Evolutionary conservation across 2,329 filamentous ascomycete genomes (phyloP), one percentile per base, ranked within the genome.

Genomic region (Paraphoma chrysanthemicola): DNA sequence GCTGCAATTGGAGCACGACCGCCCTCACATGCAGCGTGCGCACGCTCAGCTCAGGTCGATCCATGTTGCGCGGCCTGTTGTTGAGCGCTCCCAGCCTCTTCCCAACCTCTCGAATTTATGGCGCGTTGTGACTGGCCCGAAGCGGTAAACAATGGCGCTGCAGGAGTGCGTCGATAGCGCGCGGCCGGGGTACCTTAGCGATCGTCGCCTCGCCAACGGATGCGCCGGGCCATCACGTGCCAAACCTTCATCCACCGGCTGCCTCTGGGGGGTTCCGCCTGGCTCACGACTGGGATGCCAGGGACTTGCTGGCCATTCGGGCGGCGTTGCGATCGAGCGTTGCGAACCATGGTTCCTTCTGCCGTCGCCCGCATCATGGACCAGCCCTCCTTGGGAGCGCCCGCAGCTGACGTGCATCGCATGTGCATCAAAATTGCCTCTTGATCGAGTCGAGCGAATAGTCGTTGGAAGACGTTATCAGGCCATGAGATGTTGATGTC

Each of bases 11-110:
- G 71, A 62, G 64, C 61, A 49, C 41, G 49, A 7, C 42, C 11
- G 16, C 50, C 45, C 44, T 59, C 51, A 51, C 61, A 69, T 73
- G 67, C 66, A 66, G 49, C 52, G 54, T 52, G 49, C 59, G 45
- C 67, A 63, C 67, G 69, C 68, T 71, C 72, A 74, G 71, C 72
- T 74, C 62, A 68, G 42, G 54, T 38, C 38, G 50, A 59, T 66
- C 62, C 60, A 62, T 63, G 64, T 56, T 45, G 59, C 50, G 47
- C 56, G 41, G 61, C 61, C 63, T 59, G 53, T 53, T 48, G 50
- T 51, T 53, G 54, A 48, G 48, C 57, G 54, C 56, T 61, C 53
- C 57, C 54, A 55, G 48, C 57, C 59, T 53, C 57, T 63, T 51
- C 59, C 70, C 71, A 73, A 64, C 70, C 71, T 62, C 57, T 63